Conservation (phyloP, 805 yeast species). For the Candida taoyuanica region DNA sequence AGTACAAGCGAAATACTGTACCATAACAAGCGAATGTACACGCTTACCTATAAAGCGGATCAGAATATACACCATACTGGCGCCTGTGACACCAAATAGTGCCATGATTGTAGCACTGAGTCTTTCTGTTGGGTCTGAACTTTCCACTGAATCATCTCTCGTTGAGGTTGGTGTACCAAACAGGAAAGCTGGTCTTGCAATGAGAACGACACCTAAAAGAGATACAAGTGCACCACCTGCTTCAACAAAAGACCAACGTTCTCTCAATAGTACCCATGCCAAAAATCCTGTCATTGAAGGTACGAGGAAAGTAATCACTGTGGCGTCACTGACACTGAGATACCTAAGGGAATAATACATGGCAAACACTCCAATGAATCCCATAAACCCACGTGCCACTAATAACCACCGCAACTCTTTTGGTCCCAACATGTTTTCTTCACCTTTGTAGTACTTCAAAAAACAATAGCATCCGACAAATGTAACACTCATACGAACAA, state of each 20-base stretch:
- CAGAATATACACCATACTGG: conserved; percentile 62
- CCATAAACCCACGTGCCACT: conserved; percentile 60
- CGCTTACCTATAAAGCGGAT: conserved; percentile 70
- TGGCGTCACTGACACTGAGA: conserved; percentile 74
- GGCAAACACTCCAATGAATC: conserved; percentile 78
- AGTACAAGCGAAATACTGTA: conserved; percentile 66
- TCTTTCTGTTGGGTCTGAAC: conserved; percentile 47
- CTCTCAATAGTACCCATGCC: conserved; percentile 65
- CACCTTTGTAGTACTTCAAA: conserved; percentile 47
- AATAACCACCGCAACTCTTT: conserved; percentile 48
- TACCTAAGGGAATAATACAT: conserved; percentile 71
- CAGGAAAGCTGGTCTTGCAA: conserved; percentile 75
- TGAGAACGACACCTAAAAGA: conserved; percentile 68
- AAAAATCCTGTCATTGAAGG: conserved; percentile 74
- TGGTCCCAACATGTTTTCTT: conserved; percentile 70
- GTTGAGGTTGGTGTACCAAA: conserved; percentile 42
- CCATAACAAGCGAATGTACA: conserved; percentile 79
- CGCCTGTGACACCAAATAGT: conserved; percentile 63
- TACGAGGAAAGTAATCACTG: conserved; percentile 69
- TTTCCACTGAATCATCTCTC: conserved; percentile 23
- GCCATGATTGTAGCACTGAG: conserved; percentile 62
- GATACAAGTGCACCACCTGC: conserved; percentile 66
- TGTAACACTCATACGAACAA: conserved; percentile 75
- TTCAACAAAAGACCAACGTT: conserved; percentile 61
- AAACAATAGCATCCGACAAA: conserved; percentile 51